Evolutionary conservation across 345 rosid genomes (phyloP).

Genomic region (Eucalyptus brandiana): DNA sequence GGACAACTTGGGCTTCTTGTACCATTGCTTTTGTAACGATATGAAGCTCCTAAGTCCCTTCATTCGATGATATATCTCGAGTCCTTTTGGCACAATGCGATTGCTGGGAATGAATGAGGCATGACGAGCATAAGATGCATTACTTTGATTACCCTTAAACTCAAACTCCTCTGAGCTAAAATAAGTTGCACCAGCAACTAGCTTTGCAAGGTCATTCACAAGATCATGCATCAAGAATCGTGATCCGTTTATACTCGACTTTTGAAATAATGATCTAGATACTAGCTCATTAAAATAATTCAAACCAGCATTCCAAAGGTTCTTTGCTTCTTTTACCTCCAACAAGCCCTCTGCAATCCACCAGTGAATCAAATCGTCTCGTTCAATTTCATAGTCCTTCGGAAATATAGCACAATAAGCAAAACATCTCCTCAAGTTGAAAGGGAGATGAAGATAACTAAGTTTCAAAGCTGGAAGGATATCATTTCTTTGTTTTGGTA

Average conservation of each 20-base stretch:
- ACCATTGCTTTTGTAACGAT: accelerated
- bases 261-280: neutral
- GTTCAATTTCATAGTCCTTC: neutral
- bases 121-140: neutral
- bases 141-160: accelerated
- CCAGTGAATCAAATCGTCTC: neutral
- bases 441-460: neutral
- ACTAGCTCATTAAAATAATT: neutral
- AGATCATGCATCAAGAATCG: neutral
- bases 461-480: neutral
- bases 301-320: neutral
- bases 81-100: accelerated
- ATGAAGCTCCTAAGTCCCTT: neutral
- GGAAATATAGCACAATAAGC: neutral
- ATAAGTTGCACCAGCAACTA: accelerated
- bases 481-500: accelerated
- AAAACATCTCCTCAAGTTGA: accelerated
- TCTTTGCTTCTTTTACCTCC: neutral
- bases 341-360: neutral
- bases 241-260: accelerated
- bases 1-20: neutral
- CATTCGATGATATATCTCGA: neutral
- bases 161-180: neutral
- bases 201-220: neutral
- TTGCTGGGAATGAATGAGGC: accelerated